A percentile compares a stretch with the other conserved stretches of the same genome.
phyloP scores from a whole-genome alignment of 306 rosid genomes.

The Fragaria iinumae region DNA sequence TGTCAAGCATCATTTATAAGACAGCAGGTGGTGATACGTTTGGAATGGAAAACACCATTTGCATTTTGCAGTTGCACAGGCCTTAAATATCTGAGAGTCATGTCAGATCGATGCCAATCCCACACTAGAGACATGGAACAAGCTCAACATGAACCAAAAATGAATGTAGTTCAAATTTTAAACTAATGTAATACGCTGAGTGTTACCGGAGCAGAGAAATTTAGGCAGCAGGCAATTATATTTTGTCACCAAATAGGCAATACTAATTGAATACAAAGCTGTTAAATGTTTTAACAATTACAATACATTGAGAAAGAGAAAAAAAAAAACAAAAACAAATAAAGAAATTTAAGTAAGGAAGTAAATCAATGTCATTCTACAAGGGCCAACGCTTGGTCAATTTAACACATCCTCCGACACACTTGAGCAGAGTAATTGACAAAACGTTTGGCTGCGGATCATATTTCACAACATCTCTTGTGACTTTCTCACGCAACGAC shows the following conservation, averaged over 20 bases:
- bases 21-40: not conserved
- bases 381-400: conserved; percentile 36
- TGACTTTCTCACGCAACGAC: no score
- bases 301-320: conserved; percentile 9
- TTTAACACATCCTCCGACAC: conserved; percentile 41
- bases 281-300: conserved; percentile 42
- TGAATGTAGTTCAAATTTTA: not conserved
- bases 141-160: not conserved
- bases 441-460: no score
- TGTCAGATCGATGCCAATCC: not conserved
- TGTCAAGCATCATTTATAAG: not conserved
- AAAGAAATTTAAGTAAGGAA: conserved; percentile 31
- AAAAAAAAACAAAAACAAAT: conserved; percentile 30
- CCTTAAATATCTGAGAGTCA: not conserved
- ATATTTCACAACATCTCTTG: no score
- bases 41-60: not conserved
- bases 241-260: conserved; percentile 44
- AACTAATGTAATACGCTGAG: not conserved
- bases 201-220: not conserved
- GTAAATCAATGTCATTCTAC: conserved; percentile 54
- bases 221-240: conserved; percentile 5
- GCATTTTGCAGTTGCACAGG: no score
- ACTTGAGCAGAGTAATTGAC: conserved; percentile 18
- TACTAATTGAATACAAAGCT: conserved; percentile 51
- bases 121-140: not conserved